Conservation (phyloP, 208 protist genomes). For the Wallacemonas sp. region DNA sequence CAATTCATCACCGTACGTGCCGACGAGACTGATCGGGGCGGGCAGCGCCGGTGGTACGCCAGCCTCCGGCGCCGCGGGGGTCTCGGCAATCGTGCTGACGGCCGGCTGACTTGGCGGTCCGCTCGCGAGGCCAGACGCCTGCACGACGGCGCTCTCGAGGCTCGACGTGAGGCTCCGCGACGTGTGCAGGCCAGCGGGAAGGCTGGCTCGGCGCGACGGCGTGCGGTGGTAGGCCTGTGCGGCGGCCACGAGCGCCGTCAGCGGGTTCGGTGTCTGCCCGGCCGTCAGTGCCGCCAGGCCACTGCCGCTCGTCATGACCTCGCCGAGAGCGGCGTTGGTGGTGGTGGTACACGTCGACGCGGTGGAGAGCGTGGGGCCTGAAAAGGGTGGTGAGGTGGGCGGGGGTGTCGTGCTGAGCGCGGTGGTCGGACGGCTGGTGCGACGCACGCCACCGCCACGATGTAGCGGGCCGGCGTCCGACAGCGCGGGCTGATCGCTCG, state of each 20-base stretch:
- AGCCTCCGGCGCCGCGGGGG: not conserved
- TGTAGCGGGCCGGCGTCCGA: not conserved
- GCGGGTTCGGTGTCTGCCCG: slow-evolving; percentile 26
- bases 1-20: slow-evolving; percentile 65
- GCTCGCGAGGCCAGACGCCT: not conserved
- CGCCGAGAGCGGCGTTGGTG: not conserved
- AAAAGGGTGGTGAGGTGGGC: not conserved
- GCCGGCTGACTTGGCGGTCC: not conserved
- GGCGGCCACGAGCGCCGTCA: slow-evolving; percentile 15
- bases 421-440: slow-evolving; percentile 4
- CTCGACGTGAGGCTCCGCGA: not conserved
- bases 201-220: slow-evolving; percentile 10
- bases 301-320: no score
- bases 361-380: not conserved
- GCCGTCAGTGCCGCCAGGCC: no score
- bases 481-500: not conserved
- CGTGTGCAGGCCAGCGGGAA: not conserved
- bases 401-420: not conserved
- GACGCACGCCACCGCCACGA: not conserved
- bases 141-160: slow-evolving; percentile 6
- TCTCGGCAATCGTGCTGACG: slow-evolving; percentile 2
- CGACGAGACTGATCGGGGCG: slow-evolving; percentile 45
- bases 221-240: not conserved
- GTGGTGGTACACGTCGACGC: not conserved
- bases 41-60: slow-evolving; percentile 18